Evolutionary conservation across 2,329 filamentous ascomycete genomes (phyloP).

Genomic region (Colletotrichum camelliae): DNA sequence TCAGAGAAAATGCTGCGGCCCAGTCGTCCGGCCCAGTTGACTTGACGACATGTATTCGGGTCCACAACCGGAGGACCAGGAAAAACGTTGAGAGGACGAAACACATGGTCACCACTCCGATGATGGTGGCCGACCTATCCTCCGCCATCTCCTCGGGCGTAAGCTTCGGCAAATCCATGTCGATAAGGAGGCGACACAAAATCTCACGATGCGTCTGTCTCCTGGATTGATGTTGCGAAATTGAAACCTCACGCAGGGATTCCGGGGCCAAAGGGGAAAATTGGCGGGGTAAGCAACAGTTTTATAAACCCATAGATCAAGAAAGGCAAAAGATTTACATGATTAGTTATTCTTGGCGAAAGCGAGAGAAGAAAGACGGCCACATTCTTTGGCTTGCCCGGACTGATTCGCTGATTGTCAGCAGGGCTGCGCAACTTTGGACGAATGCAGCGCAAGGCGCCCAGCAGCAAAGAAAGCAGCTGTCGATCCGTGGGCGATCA

Average conservation of each 20-base stretch:
- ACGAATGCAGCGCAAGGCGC: background rate
- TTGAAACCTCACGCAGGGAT: background rate
- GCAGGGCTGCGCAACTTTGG: background rate
- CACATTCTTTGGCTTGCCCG: background rate
- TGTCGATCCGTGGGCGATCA: background rate
- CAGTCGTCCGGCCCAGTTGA: constrained; percentile 30
- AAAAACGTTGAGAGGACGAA: constrained; percentile 21
- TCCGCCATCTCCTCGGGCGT: constrained; percentile 3
- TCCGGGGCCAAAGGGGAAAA: background rate
- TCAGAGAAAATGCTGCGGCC: constrained; percentile 26
- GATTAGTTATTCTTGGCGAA: background rate
- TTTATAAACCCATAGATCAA: background rate
- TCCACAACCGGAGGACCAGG: constrained; percentile 28
- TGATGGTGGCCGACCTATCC: constrained; percentile 19
- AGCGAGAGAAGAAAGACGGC: background rate
- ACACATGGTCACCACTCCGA: constrained; percentile 24
- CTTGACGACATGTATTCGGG: constrained; percentile 28
- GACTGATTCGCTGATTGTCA: background rate
- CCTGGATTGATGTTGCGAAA: no score
- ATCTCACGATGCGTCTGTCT: background rate
- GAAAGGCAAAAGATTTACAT: background rate
- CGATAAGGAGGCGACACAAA: background rate
- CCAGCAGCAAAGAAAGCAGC: background rate
- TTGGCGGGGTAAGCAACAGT: background rate
- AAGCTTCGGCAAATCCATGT: constrained; percentile 9